These are phyloP conservation scores for Nannochloropsis salina DNA, from an alignment of 108 stramenopile species.

Conservation along the genomic window DNA sequence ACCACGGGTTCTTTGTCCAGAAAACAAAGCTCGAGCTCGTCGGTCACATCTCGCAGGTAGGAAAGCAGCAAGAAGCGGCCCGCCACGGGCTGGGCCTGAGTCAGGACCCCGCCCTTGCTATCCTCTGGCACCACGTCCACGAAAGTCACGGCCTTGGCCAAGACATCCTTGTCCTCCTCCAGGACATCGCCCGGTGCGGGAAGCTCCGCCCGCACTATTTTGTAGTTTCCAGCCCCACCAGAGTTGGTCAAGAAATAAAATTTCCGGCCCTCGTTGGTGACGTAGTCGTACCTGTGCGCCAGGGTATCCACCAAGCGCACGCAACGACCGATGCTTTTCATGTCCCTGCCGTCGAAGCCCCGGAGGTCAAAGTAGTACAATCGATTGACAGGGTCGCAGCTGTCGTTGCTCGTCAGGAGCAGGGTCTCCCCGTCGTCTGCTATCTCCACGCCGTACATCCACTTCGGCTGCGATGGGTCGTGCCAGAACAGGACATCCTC, in stretches of 20 bases:
- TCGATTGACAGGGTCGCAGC: constrained; percentile 55
- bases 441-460: constrained; percentile 32
- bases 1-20: background rate
- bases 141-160: background rate
- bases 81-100: constrained; percentile 29
- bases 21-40: constrained; percentile 33
- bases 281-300: constrained; percentile 38
- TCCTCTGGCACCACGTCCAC: constrained; percentile 22
- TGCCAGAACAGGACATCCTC: constrained; percentile 35
- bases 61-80: constrained; percentile 25
- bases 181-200: constrained; percentile 29
- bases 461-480: constrained; percentile 30
- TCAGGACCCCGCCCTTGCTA: constrained; percentile 30
- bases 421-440: constrained; percentile 34
- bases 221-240: constrained; percentile 1
- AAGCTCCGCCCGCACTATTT: constrained; percentile 29
- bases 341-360: constrained; percentile 29
- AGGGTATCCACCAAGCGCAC: constrained; percentile 54
- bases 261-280: constrained; percentile 49
- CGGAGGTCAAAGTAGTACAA: constrained; percentile 47
- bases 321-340: constrained; percentile 27
- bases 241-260: constrained; percentile 51
- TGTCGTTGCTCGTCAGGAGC: constrained; percentile 34
- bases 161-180: constrained; percentile 33
- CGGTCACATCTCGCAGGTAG: constrained; percentile 32